Evolutionary conservation across 306 rosid genomes (phyloP).

Genomic region (Arachis hypogaea): DNA sequence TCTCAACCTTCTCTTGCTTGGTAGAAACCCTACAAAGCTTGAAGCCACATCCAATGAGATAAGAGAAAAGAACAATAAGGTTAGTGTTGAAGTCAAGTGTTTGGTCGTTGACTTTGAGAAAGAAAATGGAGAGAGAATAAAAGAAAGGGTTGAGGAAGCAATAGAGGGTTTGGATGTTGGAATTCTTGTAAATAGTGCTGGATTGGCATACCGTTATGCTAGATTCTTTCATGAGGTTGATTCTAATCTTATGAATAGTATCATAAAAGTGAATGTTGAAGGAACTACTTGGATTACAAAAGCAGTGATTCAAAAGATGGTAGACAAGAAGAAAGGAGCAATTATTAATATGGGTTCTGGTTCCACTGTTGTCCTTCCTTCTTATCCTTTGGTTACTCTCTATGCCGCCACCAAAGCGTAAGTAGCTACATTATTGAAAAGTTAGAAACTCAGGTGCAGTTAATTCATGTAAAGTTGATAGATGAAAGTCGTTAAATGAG

Average conservation of each 20-base stretch:
- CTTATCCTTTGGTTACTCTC: conserved; percentile 51
- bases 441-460: too few relatives aligned
- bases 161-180: conserved; percentile 47
- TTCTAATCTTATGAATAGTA: conserved; percentile 35
- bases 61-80: not conserved
- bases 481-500: too few relatives aligned
- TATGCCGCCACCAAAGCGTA: conserved; percentile 71
- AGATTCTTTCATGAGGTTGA: conserved; percentile 51
- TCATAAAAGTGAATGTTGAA: conserved; percentile 51
- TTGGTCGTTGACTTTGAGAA: conserved; percentile 43
- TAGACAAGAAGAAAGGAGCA: conserved; percentile 59
- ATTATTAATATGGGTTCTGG: conserved; percentile 65
- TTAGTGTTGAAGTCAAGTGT: conserved; percentile 30
- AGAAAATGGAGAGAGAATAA: conserved; percentile 46
- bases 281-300: conserved; percentile 55
- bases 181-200: conserved; percentile 43
- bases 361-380: conserved; percentile 44
- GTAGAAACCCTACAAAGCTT: conserved; percentile 46
- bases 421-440: too few relatives aligned
- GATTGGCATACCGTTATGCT: conserved; percentile 44
- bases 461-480: too few relatives aligned
- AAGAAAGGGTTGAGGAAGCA: conserved; percentile 34
- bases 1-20: conserved; percentile 61
- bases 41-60: conserved; percentile 42
- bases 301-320: conserved; percentile 56